phyloP scores from a whole-genome alignment of 768 basidiomycete species.

The Candolleomyces eurysporus region DNA sequence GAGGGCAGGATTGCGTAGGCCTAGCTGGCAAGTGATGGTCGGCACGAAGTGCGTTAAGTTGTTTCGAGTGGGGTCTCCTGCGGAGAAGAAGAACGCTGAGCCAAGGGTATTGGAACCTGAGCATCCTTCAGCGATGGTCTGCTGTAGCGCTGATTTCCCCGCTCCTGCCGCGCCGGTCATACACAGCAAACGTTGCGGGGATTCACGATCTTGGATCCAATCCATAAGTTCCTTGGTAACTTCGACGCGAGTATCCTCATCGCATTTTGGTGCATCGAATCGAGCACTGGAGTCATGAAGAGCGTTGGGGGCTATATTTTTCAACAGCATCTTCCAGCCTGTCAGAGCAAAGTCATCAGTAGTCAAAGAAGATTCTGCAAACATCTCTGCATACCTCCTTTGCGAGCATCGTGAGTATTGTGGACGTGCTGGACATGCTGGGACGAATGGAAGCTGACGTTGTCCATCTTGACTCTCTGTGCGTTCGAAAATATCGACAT shows the following conservation, averaged over 20 bases:
- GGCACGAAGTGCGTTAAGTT: background rate
- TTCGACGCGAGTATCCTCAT: background rate
- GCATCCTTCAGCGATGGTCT: background rate
- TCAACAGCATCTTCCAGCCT: too few species aligned
- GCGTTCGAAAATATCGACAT: too few species aligned
- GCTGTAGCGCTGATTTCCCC: slow-evolving; percentile 1
- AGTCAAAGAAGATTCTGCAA: too few species aligned
- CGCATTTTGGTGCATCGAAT: background rate
- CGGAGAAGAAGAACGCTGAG: slow-evolving; percentile 3
- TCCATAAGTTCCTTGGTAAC: background rate
- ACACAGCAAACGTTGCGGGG: background rate
- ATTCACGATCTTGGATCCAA: background rate
- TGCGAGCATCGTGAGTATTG: too few species aligned
- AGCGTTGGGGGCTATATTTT: too few species aligned
- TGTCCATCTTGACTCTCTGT: too few species aligned
- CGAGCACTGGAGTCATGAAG: background rate
- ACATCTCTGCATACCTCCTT: too few species aligned
- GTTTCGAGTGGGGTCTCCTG: background rate
- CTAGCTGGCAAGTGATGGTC: slow-evolving; percentile 6
- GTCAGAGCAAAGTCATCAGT: too few species aligned
- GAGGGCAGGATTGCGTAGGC: background rate
- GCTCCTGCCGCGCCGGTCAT: slow-evolving; percentile 3
- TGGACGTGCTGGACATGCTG: too few species aligned
- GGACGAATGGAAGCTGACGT: too few species aligned
- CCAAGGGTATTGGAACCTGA: background rate